Percentiles rank a stretch among this genome's conserved stretches.
Conservation (phyloP, 2,329 filamentous ascomycete genomes). For the Bipolaris cookei region DNA sequence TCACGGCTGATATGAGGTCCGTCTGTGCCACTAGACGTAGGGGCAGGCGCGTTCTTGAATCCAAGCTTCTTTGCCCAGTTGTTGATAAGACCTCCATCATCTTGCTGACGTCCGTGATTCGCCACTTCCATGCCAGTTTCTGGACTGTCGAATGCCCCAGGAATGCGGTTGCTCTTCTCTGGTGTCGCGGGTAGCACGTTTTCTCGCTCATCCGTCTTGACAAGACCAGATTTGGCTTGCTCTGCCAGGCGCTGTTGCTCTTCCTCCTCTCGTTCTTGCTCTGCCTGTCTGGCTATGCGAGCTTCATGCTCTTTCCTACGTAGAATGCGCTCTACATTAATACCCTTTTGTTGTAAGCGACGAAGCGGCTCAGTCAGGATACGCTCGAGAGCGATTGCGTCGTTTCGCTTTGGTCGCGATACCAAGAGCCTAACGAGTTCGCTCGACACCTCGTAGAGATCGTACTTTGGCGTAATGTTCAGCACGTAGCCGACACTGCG, state of each 20-base stretch:
- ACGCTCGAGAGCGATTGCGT: conserved; percentile 88
- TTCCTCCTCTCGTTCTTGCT: conserved; percentile 71
- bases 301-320: conserved; percentile 86
- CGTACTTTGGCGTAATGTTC: conserved; percentile 77
- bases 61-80: conserved; percentile 49
- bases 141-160: conserved; percentile 47
- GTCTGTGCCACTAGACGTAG: conserved; percentile 30
- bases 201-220: conserved; percentile 20
- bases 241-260: conserved; percentile 56
- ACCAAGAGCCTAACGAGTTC: conserved; percentile 83
- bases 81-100: conserved; percentile 40
- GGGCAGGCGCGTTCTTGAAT: conserved; percentile 37
- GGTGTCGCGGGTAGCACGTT: conserved; percentile 34
- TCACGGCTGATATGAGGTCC: conserved; percentile 46
- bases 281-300: conserved; percentile 81
- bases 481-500: conserved; percentile 68
- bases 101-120: conserved; percentile 29
- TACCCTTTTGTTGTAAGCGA: conserved; percentile 83
- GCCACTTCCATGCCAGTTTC: conserved; percentile 40
- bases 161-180: conserved; percentile 42
- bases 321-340: conserved; percentile 95
- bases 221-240: conserved; percentile 34
- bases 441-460: conserved; percentile 91
- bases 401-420: conserved; percentile 81
- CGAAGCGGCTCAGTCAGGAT: conserved; percentile 85